Base-by-base conservation (phyloP, 176 grass and related monocot genomes). In the Typha latifolia region DNA sequence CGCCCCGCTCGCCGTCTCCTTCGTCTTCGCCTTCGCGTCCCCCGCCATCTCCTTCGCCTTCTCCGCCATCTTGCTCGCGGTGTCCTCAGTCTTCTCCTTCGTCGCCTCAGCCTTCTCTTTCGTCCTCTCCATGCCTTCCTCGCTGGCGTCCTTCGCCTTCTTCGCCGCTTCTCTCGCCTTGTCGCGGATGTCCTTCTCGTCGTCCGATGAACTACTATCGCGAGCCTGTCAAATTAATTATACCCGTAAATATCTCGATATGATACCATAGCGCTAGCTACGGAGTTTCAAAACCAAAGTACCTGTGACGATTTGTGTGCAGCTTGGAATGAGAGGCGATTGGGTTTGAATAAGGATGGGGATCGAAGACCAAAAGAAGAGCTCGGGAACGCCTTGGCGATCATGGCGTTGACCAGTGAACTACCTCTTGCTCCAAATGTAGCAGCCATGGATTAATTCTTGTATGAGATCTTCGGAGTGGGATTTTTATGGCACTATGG, bases 361-460 rank as follows among this genome's bases (percentile, higher is more conserved):
- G 51, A 56, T 56, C 51, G 51, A 56, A 56, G 5, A 63, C 3
- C 5, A 12, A 15, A 56, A 12, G 15, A 56, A 5, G 48, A 84
- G 74, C 69, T 32, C 74, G 10, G 70, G 67, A 62, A 73, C 77
- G 51, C 14, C 14, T 9, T 15, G 13, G 18, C 51, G 16, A 19
- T 15, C 15, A n/a, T 66, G 5, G 59, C 7, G 63, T 32, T n/a
- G 16, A 56, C 5, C 15, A 56, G 53, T 11, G 53, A 10, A 59
- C 53, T 21, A 20, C 51, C 16, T 56, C 16, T 4, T 56, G 5
- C 15, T 20, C 51, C 15, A 56, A 56, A 56, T 6, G 51, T 56
- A 12, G 14, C 13, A 56, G 16, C 49, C 12, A 52, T 12, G 14
- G 49, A 16, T 52, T 52, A 29, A 29, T 29, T 29, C 27, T 29